Evolutionary conservation across 176 grass and related monocot genomes (phyloP).

Genomic region (Musa acuminata): DNA sequence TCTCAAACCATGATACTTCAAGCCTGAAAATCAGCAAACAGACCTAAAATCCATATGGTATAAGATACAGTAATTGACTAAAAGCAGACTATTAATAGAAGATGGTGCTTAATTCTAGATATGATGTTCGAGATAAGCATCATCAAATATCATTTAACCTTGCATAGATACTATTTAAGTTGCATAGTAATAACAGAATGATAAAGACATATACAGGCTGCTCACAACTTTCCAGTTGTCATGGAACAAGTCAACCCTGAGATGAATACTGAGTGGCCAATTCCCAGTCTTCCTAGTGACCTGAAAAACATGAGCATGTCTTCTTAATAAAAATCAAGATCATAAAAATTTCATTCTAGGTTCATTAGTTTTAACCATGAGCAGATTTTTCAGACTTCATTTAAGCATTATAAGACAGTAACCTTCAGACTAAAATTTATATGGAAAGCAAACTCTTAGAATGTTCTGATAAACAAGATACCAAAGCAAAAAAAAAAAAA

Average conservation of each 20-base stretch:
- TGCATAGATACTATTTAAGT: not conserved
- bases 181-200: not conserved
- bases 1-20: conserved; percentile 75
- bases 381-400: too few relatives aligned
- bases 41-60: not conserved
- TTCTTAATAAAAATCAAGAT: conserved; percentile 21
- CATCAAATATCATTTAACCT: not conserved
- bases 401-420: too few relatives aligned
- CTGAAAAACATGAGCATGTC: conserved; percentile 33
- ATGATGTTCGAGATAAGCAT: not conserved
- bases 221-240: conserved; percentile 55
- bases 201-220: conserved; percentile 18
- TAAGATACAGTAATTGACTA: too few relatives aligned
- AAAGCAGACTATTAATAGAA: not conserved
- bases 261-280: conserved; percentile 80
- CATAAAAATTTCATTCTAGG: conserved; percentile 14
- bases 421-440: too few relatives aligned
- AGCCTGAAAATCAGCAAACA: conserved; percentile 38
- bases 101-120: not conserved
- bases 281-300: conserved; percentile 72
- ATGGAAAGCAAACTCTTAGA: too few relatives aligned
- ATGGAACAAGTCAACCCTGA: conserved; percentile 61
- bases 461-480: too few relatives aligned
- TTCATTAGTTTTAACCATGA: too few relatives aligned
- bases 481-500: not conserved